Conservation (phyloP, 169 alveolate genomes). For the Babesia bovis region DNA sequence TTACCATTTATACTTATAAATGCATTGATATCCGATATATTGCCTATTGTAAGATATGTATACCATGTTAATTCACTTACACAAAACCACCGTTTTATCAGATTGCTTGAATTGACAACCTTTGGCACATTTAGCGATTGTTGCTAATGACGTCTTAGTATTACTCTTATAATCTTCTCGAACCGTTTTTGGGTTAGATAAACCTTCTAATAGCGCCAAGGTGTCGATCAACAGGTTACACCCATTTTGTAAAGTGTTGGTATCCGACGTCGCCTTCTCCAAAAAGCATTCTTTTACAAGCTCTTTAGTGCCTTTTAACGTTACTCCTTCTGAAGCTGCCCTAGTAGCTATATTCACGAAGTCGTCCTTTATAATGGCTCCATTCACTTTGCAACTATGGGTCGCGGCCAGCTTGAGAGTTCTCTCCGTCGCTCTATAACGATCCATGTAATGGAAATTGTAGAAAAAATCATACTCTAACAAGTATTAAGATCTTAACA, state of each 20-base stretch:
- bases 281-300: constrained; percentile 5
- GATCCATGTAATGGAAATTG: constrained; percentile 14
- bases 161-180: background rate
- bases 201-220: background rate
- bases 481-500: background rate
- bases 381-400: constrained; percentile 27
- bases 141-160: background rate
- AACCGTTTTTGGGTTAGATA: background rate
- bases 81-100: constrained; percentile 1
- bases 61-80: constrained; percentile 6
- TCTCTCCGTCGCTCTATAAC: constrained; percentile 19
- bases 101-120: constrained; percentile 3
- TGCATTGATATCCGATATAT: too few species aligned
- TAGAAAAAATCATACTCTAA: background rate
- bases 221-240: constrained; percentile 22
- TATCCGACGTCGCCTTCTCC: constrained; percentile 6
- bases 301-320: constrained; percentile 2
- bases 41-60: background rate
- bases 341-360: constrained; percentile 3
- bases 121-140: background rate
- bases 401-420: constrained; percentile 23
- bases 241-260: background rate
- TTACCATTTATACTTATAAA: too few species aligned
- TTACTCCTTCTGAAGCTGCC: background rate
- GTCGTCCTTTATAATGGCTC: constrained; percentile 26